A percentile compares a stretch with the other conserved stretches of the same genome.
These are phyloP conservation scores for Schizosaccharomyces octosporus DNA, from an alignment of 805 yeast species.

Conservation along the genomic window DNA sequence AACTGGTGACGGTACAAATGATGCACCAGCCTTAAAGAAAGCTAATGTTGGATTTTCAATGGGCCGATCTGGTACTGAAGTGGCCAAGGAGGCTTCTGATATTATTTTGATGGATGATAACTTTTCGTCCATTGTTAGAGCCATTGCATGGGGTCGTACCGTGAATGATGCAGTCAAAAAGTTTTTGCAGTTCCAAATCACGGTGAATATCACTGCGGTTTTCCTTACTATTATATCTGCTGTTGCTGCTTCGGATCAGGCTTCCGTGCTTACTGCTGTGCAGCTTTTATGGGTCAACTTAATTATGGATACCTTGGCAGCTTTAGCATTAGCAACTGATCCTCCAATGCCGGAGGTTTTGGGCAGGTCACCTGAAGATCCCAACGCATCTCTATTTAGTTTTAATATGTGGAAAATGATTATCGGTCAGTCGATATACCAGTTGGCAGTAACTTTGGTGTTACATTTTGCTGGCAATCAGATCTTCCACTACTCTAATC, in stretches of 20 bases:
- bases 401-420: constrained; percentile 98
- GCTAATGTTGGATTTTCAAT: constrained; percentile 97
- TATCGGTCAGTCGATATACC: constrained; percentile 58
- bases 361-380: constrained; percentile 62
- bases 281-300: constrained; percentile 92
- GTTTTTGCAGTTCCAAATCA: constrained; percentile 84
- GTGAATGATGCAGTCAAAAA: constrained; percentile 85
- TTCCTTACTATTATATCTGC: constrained; percentile 81
- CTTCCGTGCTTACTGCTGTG: constrained; percentile 84
- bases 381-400: constrained; percentile 54
- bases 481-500: constrained; percentile 28
- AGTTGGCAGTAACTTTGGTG: constrained; percentile 53
- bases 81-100: constrained; percentile 92
- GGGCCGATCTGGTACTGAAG: constrained; percentile 98
- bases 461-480: constrained; percentile 55
- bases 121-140: constrained; percentile 81
- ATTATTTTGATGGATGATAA: constrained; percentile 84
- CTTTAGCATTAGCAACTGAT: constrained; percentile 90
- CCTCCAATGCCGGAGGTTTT: constrained; percentile 70
- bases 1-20: constrained; percentile 98
- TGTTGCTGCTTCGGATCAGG: constrained; percentile 53
- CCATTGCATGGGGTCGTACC: constrained; percentile 96
- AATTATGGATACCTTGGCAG: constrained; percentile 96
- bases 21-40: constrained; percentile 86
- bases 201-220: constrained; percentile 94